phyloP scores from a whole-genome alignment of 805 yeast genomes.

The Kuraishia floccosa region DNA sequence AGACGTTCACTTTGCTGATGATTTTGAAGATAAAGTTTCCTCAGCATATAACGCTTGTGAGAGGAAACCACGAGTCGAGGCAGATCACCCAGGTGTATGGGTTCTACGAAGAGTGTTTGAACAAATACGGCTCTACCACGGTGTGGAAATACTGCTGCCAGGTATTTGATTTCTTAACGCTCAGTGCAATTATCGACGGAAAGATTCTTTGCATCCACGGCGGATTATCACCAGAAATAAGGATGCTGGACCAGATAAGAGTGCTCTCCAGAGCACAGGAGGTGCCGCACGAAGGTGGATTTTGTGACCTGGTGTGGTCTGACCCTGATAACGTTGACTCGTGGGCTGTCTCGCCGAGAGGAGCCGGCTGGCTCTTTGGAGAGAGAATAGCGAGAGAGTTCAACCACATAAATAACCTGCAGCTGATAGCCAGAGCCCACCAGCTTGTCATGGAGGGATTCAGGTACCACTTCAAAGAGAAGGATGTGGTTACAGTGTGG shows the following conservation, averaged over 20 bases:
- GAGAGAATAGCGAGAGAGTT: constrained; percentile 90
- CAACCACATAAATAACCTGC: constrained; percentile 85
- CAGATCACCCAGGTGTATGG: constrained; percentile 99
- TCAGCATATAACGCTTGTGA: constrained; percentile 72
- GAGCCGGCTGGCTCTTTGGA: constrained; percentile 98
- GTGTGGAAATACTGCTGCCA: constrained; percentile 97
- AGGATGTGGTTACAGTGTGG: constrained; percentile 97
- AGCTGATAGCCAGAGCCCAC: constrained; percentile 90
- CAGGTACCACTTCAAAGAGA: constrained; percentile 90
- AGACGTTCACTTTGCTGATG: constrained; percentile 90
- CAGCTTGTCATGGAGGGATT: constrained; percentile 98
- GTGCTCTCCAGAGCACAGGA: constrained; percentile 94
- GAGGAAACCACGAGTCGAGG: constrained; percentile 97
- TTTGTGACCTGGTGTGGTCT: constrained; percentile 95
- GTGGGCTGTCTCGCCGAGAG: constrained; percentile 97
- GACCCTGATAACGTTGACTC: constrained; percentile 97
- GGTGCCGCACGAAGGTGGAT: constrained; percentile 98
- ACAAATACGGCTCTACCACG: constrained; percentile 87
- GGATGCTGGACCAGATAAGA: constrained; percentile 94
- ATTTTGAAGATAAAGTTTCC: constrained; percentile 70
- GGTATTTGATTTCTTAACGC: constrained; percentile 85
- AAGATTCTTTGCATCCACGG: constrained; percentile 94
- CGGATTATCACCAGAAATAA: constrained; percentile 91
- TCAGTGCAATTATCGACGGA: constrained; percentile 95
- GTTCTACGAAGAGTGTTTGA: constrained; percentile 89